Conservation (phyloP, 2,329 filamentous ascomycete species). For the Balansia obtecta region DNA sequence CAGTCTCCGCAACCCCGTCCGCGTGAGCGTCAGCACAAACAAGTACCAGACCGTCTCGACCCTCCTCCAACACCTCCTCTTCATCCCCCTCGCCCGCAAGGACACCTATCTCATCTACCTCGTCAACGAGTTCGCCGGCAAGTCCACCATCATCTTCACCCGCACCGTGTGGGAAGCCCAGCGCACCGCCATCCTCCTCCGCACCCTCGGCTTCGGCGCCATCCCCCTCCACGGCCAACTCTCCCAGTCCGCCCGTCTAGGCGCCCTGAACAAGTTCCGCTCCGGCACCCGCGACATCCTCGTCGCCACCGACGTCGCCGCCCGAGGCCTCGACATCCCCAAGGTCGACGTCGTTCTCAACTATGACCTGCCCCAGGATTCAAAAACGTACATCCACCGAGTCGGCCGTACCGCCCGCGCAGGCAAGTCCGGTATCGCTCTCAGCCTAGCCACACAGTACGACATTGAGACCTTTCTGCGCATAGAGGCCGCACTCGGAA, state of each 20-base stretch:
- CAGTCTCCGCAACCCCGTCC: slow-evolving; percentile 70
- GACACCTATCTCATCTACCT: slow-evolving; percentile 82
- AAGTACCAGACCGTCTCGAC: slow-evolving; percentile 90
- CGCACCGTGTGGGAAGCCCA: slow-evolving; percentile 87
- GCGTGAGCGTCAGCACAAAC: slow-evolving; percentile 67
- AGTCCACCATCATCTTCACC: slow-evolving; percentile 81
- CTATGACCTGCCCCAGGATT: slow-evolving; percentile 71
- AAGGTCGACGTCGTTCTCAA: slow-evolving; percentile 83
- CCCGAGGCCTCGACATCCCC: slow-evolving; percentile 84
- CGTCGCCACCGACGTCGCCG: slow-evolving; percentile 87
- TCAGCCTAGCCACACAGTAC: slow-evolving; percentile 77
- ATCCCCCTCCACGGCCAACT: slow-evolving; percentile 91
- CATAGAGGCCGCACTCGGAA: slow-evolving; percentile 72
- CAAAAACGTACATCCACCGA: slow-evolving; percentile 83
- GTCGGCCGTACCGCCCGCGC: slow-evolving; percentile 82
- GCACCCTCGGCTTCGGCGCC: slow-evolving; percentile 75
- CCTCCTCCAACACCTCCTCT: slow-evolving; percentile 73
- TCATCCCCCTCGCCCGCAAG: slow-evolving; percentile 78
- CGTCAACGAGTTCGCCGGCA: slow-evolving; percentile 75
- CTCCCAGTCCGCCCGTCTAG: slow-evolving; percentile 74
- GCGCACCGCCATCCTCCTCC: slow-evolving; percentile 69
- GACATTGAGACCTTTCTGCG: slow-evolving; percentile 69
- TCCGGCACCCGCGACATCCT: slow-evolving; percentile 71
- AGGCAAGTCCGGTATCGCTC: slow-evolving; percentile 69
- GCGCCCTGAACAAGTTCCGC: slow-evolving; percentile 83